Percentiles rank a stretch among this genome's conserved stretches.
Conservation (phyloP, 148 eudicot species). For the Amaranthus hypochondriacus region DNA sequence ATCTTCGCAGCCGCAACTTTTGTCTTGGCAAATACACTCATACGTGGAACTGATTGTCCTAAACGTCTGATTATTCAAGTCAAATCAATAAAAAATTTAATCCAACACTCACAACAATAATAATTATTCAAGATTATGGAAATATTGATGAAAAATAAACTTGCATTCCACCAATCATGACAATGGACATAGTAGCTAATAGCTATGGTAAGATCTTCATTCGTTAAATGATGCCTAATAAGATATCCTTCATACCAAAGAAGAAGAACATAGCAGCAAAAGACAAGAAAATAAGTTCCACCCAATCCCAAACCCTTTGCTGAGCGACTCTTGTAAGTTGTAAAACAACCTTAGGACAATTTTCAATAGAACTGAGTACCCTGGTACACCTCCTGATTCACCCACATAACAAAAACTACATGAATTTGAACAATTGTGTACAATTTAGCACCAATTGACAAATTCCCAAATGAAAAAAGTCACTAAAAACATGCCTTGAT, state of each 20-base stretch:
- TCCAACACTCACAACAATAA: background rate
- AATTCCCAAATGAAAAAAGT: conserved; percentile 16
- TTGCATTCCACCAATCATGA: conserved; percentile 98
- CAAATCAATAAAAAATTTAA: background rate
- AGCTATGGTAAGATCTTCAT: conserved; percentile 96
- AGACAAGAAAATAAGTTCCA: conserved; percentile 90
- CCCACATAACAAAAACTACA: conserved; percentile 71
- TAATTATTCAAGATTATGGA: background rate
- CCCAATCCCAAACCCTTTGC: conserved; percentile 93
- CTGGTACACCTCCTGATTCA: conserved; percentile 73
- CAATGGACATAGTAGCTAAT: conserved; percentile 96
- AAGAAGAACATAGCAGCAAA: conserved; percentile 90
- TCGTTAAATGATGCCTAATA: conserved; percentile 86
- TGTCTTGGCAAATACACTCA: conserved; percentile 96
- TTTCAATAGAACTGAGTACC: conserved; percentile 66
- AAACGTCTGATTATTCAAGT: conserved; percentile 57
- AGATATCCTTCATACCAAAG: conserved; percentile 97
- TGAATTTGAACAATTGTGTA: conserved; percentile 91
- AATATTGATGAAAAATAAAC: conserved; percentile 25
- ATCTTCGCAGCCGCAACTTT: conserved; percentile 91
- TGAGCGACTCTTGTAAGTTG: conserved; percentile 84
- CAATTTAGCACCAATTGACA: conserved; percentile 23
- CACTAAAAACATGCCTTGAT: background rate
- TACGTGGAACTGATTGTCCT: conserved; percentile 97
- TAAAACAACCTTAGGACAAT: conserved; percentile 63